Evolutionary conservation across 2,329 filamentous ascomycete species (phyloP).

Genomic region (Bipolaris oryzae): DNA sequence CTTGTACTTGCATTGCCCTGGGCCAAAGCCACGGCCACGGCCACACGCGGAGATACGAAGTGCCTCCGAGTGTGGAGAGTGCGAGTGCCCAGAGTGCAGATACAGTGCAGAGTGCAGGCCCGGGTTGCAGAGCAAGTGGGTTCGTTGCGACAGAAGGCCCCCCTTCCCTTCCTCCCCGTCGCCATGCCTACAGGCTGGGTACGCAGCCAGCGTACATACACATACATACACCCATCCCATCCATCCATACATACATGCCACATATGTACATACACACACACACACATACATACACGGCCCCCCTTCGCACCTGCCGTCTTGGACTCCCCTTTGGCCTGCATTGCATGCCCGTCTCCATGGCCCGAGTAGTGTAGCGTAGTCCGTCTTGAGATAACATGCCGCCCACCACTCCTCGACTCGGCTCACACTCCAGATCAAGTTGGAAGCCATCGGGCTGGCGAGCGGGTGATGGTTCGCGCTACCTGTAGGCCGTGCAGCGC

Average conservation of each 20-base stretch:
- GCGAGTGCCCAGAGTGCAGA: conserved; percentile 21
- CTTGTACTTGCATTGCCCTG: too few relatives aligned
- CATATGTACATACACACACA: background rate
- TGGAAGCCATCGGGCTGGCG: conserved; percentile 27
- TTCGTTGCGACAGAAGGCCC: background rate
- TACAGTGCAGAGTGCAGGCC: conserved; percentile 28
- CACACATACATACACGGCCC: background rate
- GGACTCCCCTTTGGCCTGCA: conserved; percentile 23
- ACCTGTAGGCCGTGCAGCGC: conserved; percentile 33
- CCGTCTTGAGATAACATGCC: conserved; percentile 27
- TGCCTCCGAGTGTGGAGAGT: conserved; percentile 21
- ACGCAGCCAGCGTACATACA: background rate
- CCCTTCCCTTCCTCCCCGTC: background rate
- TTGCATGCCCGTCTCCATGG: conserved; percentile 17
- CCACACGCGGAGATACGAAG: background rate
- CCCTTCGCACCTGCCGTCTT: conserved; percentile 37
- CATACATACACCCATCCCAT: background rate
- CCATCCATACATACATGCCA: background rate
- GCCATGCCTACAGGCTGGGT: background rate
- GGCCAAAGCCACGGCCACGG: background rate
- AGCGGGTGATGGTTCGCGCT: conserved; percentile 45
- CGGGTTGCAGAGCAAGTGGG: background rate
- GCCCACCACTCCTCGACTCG: conserved; percentile 16
- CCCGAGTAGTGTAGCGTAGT: conserved; percentile 19
- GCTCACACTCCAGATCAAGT: conserved; percentile 15